Percentiles rank a stretch among this genome's conserved stretches.
Conservation (phyloP, 495 filamentous ascomycete species). For the Durotheca rogersii region DNA sequence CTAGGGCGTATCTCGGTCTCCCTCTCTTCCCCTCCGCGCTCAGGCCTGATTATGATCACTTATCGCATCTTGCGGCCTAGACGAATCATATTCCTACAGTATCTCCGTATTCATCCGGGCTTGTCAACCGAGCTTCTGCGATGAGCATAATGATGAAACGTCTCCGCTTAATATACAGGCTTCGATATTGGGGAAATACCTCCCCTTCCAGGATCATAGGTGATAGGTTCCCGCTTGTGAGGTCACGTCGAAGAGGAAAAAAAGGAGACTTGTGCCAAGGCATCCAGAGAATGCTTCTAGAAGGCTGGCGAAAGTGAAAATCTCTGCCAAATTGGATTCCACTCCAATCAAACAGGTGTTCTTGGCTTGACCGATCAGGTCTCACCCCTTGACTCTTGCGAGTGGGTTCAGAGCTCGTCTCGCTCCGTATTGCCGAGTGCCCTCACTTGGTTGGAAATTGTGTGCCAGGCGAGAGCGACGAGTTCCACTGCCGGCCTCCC, state of each 20-base stretch:
- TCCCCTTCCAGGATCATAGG: too few relatives aligned
- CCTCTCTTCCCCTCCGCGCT: not conserved
- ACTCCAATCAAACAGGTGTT: conserved; percentile 24
- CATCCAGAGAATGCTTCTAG: conserved; percentile 27
- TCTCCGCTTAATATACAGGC: conserved; percentile 17
- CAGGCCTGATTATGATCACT: too few relatives aligned
- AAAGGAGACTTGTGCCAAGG: conserved; percentile 16
- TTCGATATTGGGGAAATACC: too few relatives aligned
- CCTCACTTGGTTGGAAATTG: conserved; percentile 18
- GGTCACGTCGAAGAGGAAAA: conserved; percentile 17
- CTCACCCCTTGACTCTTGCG: conserved; percentile 12
- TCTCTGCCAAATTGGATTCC: conserved; percentile 25
- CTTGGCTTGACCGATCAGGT: conserved; percentile 21
- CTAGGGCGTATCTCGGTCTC: conserved; percentile 4
- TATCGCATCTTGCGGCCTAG: conserved; percentile 12
- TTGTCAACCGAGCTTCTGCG: conserved; percentile 1
- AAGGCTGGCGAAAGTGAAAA: conserved; percentile 12
- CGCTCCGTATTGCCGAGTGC: conserved; percentile 10
- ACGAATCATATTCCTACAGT: not conserved
- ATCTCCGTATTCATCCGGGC: not conserved
- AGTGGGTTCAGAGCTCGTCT: conserved; percentile 4
- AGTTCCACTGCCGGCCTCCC: conserved; percentile 11
- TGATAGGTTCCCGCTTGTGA: too few relatives aligned
- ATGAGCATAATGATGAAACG: conserved; percentile 20
- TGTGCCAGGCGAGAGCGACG: too few relatives aligned